These are phyloP conservation scores for Tetrahymena thermophila DNA, from an alignment of 73 alveolate species.

Conservation along the genomic window DNA sequence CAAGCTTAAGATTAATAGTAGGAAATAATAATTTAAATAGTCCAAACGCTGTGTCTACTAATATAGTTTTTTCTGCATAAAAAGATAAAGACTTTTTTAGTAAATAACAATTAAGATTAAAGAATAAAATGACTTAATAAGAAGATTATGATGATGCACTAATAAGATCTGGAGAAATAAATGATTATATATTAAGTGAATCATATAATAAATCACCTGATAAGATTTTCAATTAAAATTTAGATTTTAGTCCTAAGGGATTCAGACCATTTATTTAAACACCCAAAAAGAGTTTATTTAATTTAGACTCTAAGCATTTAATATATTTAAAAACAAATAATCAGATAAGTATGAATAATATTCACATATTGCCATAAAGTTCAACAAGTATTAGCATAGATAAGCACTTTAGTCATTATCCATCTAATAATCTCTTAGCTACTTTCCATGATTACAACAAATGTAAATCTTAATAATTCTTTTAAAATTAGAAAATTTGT, in stretches of 20 bases:
- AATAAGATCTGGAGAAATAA: background rate
- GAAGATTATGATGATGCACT: background rate
- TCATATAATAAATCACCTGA: background rate
- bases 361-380: background rate
- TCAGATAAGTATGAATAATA: background rate
- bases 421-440: background rate
- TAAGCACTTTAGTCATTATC: background rate
- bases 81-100: background rate
- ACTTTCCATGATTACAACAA: background rate
- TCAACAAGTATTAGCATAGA: background rate
- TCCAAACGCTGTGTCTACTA: background rate
- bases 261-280: background rate
- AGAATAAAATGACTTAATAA: background rate
- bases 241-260: background rate
- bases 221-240: background rate
- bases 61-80: background rate
- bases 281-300: background rate
- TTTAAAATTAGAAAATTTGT: background rate
- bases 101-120: background rate
- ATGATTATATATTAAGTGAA: background rate
- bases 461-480: background rate
- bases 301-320: background rate
- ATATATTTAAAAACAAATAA: background rate
- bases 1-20: background rate
- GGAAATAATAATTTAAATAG: background rate